Conservation (phyloP, 1,139 yeast species). For the Kodamaea plutei region DNA sequence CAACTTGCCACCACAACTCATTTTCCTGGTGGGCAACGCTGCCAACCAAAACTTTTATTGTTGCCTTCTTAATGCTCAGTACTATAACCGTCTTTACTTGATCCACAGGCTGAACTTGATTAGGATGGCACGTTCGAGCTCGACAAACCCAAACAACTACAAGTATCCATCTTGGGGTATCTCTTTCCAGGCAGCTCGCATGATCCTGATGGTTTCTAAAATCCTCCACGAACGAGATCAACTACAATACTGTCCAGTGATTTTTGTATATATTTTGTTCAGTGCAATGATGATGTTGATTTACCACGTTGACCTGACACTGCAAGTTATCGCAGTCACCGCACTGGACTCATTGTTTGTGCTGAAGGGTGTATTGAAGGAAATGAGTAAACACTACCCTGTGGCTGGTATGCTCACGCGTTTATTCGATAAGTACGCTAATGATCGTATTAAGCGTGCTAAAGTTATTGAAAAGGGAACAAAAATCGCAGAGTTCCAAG, state of each 20-base stretch:
- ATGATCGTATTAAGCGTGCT: conserved; percentile 43
- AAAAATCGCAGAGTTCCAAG: conserved; percentile 38
- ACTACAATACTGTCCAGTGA: conserved; percentile 52
- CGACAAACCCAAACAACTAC: conserved; percentile 45
- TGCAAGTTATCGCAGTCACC: conserved; percentile 52
- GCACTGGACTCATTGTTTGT: conserved; percentile 56
- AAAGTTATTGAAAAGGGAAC: conserved; percentile 39
- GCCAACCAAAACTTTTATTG: conserved; percentile 53
- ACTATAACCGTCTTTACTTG: conserved; percentile 67
- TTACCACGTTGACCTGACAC: conserved; percentile 66
- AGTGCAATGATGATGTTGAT: conserved; percentile 71
- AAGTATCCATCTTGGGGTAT: conserved; percentile 81
- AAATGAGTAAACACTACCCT: conserved; percentile 46
- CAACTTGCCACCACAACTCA: conserved; percentile 60
- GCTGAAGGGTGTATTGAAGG: conserved; percentile 49
- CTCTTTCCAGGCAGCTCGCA: conserved; percentile 80
- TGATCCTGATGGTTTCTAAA: conserved; percentile 66
- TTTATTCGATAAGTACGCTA: conserved; percentile 44
- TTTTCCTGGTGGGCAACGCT: conserved; percentile 56
- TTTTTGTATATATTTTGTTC: conserved; percentile 55
- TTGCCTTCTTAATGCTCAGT: conserved; percentile 64
- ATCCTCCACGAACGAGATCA: conserved; percentile 52
- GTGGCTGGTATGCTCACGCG: conserved; percentile 41
- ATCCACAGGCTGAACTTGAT: conserved; percentile 70
- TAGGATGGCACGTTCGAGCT: conserved; percentile 43